Evolutionary conservation across 2,329 filamentous ascomycete species (phyloP).

Genomic region (Penicillium concentricum): DNA sequence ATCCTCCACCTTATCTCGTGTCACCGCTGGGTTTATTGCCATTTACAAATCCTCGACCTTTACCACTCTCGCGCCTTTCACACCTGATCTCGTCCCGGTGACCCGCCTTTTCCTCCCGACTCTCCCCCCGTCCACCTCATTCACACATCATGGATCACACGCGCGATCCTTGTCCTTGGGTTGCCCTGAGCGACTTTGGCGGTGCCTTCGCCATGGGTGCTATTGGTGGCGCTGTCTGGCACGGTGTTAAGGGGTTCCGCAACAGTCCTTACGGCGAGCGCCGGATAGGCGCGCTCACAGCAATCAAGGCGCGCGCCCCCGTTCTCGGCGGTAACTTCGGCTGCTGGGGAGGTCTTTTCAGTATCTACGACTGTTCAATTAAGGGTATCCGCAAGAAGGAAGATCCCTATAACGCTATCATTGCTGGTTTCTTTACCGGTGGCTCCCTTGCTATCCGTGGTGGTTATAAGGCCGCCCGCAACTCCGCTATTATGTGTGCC

Average conservation of each 20-base stretch:
- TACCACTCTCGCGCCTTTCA: not conserved
- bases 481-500: constrained; percentile 94
- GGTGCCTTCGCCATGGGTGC: constrained; percentile 96
- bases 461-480: constrained; percentile 85
- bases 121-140: not conserved
- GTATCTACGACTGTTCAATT: constrained; percentile 92
- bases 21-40: not conserved
- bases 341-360: constrained; percentile 95
- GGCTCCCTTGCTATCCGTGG: constrained; percentile 89
- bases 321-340: constrained; percentile 97
- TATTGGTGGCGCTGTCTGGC: constrained; percentile 84
- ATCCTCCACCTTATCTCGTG: not conserved
- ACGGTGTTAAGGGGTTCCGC: constrained; percentile 92
- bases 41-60: not conserved
- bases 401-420: constrained; percentile 97
- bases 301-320: constrained; percentile 94
- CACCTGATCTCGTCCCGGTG: not conserved
- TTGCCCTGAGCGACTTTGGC: constrained; percentile 95
- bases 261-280: constrained; percentile 91
- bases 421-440: constrained; percentile 94
- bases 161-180: constrained; percentile 94
- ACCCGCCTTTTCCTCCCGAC: not conserved
- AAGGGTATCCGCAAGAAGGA: constrained; percentile 96
- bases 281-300: constrained; percentile 91
- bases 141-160: constrained; percentile 76